Base-by-base conservation (phyloP, 805 yeast species). In the Starmerella davenportii region DNA sequence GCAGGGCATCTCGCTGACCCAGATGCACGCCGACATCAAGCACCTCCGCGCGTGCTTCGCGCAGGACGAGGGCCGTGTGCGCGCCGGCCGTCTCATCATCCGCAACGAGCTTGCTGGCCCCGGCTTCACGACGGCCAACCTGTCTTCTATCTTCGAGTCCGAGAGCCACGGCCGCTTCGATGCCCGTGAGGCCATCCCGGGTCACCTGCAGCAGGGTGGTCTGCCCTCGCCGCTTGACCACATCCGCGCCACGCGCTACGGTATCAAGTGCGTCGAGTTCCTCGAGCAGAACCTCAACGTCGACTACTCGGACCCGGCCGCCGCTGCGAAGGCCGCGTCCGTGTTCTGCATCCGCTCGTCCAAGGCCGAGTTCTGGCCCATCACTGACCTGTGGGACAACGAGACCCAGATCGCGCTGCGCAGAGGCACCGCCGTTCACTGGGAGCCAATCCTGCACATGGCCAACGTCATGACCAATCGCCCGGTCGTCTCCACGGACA, bases 171-270 rank as follows among this genome's bases (percentile, higher is more conserved):
- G 79, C 35, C 68, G 66, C 47, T 90, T 80, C 56, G 95, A 85
- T 52, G 78, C 90, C 15, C 76, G 92, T 57, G 84, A 94, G 4
- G 96, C 96, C 14, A 73, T 85, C 43, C 98, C 98, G 21, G 98
- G 98, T 23, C 96, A 87, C 56, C 90, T 87, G 42, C 98, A 90
- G 66, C 98, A 90, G 62, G 98, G 98, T 57, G 90, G 85, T 43
- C 70, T 74, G 38, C 98, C 98, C 37, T 76, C 94, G 5, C 82
- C 96, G 5, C 79, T 85, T 64, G 98, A 90, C 57, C 74, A 96
- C 58, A 76, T 84, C 29, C 70, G 76, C 47, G 94, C 93, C 5
- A 75, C 85, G 4, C 72, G 96, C 56, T 77, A 78, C 57, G 94
- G 94, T 3, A 78, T 87, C 49, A 78, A 75, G 60, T 82, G 95